Evolutionary conservation across 1,284 basidiomycete species (phyloP), one percentile per base, ranked within the genome.

Genomic region (Gomphus bonarii): DNA sequence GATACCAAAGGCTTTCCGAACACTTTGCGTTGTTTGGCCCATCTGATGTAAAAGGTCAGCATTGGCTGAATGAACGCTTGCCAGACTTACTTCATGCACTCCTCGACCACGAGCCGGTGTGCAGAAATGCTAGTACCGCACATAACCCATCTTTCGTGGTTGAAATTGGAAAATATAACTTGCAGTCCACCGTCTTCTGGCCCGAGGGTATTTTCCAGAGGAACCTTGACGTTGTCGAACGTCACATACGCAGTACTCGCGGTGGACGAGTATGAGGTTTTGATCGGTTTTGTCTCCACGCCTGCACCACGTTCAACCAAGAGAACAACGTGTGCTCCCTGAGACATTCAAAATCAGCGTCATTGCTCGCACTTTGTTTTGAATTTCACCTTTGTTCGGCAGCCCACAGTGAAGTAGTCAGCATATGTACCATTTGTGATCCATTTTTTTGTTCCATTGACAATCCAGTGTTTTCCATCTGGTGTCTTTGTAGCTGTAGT

Each of bases 401-500:
- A 88, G 0, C 81, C 86, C 9, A 81, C 80, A 38, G 80, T 84
- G 68, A 88, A 88, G 52, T 81, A 88, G 66, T 88, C 85, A 3
- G 85, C 79, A 65, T 85, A 89, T 8, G 75, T 81, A 48, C 89
- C 91, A 64, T 94, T 97, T 48, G 94, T 95, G 65, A 97, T 97
- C 94, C 94, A 97, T 63, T 75, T 75, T 71, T 95, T 95, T 7
- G 89, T 92, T 8, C 91, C 92, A 63, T 91, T 91, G 62, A 95
- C 82, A 57, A 90, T 84, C 86, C 88, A 91, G 64, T 82, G 72
- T 64, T 84, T 88, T 38, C 91, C 92, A 65, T 95, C 92, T 5
- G 8, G 9, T 44, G 43, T 44, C 69, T 93, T 88, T 50, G 76
- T 81, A 9, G 95, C 95, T 3, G 82, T 88, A 9, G 89, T 93